A percentile compares a stretch with the other conserved stretches of the same genome.
Evolutionary conservation across 2,329 filamentous ascomycete genomes (phyloP).

Genomic region (Rhynchosporium secalis): DNA sequence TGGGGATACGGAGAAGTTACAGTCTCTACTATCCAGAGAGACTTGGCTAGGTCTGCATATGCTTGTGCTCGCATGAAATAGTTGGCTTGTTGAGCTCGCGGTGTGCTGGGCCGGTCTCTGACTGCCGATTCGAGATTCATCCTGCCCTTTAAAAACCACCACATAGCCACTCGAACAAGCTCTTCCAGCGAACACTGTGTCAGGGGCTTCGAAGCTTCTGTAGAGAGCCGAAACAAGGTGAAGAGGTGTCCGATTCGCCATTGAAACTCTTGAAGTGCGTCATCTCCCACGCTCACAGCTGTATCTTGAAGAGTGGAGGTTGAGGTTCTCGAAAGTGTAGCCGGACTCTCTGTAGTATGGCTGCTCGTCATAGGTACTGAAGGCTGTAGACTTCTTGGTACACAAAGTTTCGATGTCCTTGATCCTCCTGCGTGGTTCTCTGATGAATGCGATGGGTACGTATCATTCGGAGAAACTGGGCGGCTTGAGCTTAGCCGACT

Average conservation of each 20-base stretch:
- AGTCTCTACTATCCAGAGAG: slow-evolving; percentile 73
- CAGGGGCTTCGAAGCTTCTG: slow-evolving; percentile 70
- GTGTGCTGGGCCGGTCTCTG: slow-evolving; percentile 58
- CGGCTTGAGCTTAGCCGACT: slow-evolving; percentile 20
- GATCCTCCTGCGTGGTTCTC: slow-evolving; percentile 4
- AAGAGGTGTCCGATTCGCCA: slow-evolving; percentile 70
- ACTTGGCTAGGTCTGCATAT: slow-evolving; percentile 82
- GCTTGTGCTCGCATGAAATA: slow-evolving; percentile 68
- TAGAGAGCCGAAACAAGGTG: slow-evolving; percentile 74
- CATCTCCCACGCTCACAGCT: slow-evolving; percentile 46
- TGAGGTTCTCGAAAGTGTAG: slow-evolving; percentile 21
- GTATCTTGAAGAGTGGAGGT: slow-evolving; percentile 33
- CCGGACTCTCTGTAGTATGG: slow-evolving; percentile 18
- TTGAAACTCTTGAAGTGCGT: slow-evolving; percentile 70
- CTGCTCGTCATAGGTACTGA: not conserved
- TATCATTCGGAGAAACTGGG: slow-evolving; percentile 18
- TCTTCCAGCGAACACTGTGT: slow-evolving; percentile 62
- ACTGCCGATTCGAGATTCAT: slow-evolving; percentile 72
- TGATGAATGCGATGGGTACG: not conserved
- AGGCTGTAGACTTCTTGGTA: slow-evolving; percentile 11
- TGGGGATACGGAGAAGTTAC: slow-evolving; percentile 43
- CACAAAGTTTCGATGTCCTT: not conserved
- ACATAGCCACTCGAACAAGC: slow-evolving; percentile 71
- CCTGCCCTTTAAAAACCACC: slow-evolving; percentile 89
- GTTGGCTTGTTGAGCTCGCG: slow-evolving; percentile 54